Percentiles rank a stretch among this genome's conserved stretches.
Evolutionary conservation across 1,284 basidiomycete genomes (phyloP).

Genomic region (Pseudozyma sp.): DNA sequence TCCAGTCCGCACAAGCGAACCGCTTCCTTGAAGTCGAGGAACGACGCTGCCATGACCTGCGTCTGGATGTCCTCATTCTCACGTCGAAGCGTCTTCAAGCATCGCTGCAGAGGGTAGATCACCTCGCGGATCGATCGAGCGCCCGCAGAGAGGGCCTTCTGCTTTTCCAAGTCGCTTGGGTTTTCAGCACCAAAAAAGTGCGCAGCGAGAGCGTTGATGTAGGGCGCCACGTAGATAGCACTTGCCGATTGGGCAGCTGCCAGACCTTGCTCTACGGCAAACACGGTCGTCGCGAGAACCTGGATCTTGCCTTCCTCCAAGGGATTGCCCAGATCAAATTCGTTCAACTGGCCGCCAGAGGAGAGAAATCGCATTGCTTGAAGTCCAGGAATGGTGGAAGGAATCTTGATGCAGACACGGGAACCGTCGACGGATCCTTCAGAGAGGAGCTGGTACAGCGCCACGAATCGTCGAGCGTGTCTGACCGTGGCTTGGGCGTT

Average conservation of each 20-base stretch:
- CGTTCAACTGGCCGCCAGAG: constrained; percentile 21
- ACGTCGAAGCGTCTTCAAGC: constrained; percentile 10
- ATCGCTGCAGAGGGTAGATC: constrained; percentile 24
- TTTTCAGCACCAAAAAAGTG: constrained; percentile 25
- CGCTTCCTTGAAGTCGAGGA: constrained; percentile 16
- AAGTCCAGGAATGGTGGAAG: constrained; percentile 25
- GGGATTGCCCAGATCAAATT: constrained; percentile 15
- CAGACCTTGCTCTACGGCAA: constrained; percentile 30
- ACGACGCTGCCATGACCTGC: constrained; percentile 25
- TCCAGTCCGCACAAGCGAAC: constrained; percentile 24
- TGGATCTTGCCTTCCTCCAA: constrained; percentile 24
- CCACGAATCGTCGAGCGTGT: constrained; percentile 30
- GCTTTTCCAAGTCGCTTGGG: background rate
- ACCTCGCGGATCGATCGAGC: constrained; percentile 7
- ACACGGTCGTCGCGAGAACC: constrained; percentile 29
- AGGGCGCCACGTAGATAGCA: constrained; percentile 22
- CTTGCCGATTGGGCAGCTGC: constrained; percentile 30
- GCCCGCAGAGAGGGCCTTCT: constrained; percentile 8
- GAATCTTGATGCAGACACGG: constrained; percentile 32
- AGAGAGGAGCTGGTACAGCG: constrained; percentile 28
- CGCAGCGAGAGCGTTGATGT: constrained; percentile 35
- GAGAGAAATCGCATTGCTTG: constrained; percentile 41
- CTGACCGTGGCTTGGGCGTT: constrained; percentile 14
- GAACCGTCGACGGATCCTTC: background rate
- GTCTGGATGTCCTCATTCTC: constrained; percentile 18